Evolutionary conservation across 176 grass and related monocot genomes (phyloP), one percentile per base, ranked within the genome.

Genomic region (Rhipidocladum racemiflorum): DNA sequence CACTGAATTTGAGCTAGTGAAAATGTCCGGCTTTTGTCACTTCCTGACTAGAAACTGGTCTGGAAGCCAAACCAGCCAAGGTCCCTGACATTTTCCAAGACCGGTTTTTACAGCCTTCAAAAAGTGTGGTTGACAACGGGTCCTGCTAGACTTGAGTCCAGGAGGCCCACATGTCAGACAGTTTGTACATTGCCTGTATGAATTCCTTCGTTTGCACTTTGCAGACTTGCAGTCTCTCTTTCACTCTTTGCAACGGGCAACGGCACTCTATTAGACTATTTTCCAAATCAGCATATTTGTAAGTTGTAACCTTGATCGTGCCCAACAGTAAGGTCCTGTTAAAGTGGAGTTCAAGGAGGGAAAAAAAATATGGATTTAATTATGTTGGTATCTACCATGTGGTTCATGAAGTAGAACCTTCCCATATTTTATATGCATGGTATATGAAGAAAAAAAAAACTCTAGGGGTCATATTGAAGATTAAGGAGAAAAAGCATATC

Each of bases 371-470:
- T 27, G 56, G 9, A 60, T 60, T 55, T 60, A 60, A 13, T 62
- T 62, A 62, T 30, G 24, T 15, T 62, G 27, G 60, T 30, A 62
- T 62, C 1, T 46, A 64, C 24, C 8, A 21, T 69, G 53, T 51
- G 14, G 34, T 9, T 6, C 50, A 49, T 76, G 27, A 12, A 20
- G 17, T 44, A 42, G 5, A 57, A 71, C 38, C 0, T 54, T 70
- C 23, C 20, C 55, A 61, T 65, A 50, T 79, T 49, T 82, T 6
- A 72, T 29, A 61, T 74, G 69, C 30, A 51, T 83, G 29, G 4
- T 39, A 14, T n/a, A 34, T 32, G 2, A 50, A 50, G 12, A 15
- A 39, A 39, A 9, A 39, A 25, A 4, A 18, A 28, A 18, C 8
- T 74, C 36, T 20, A 24, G 15, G 16, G n/a, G 7, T 80, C 34